These are phyloP conservation scores for Zopfochytrium polystomum DNA, from an alignment of 371 early-diverging fungal genomes.

Conservation along the genomic window DNA sequence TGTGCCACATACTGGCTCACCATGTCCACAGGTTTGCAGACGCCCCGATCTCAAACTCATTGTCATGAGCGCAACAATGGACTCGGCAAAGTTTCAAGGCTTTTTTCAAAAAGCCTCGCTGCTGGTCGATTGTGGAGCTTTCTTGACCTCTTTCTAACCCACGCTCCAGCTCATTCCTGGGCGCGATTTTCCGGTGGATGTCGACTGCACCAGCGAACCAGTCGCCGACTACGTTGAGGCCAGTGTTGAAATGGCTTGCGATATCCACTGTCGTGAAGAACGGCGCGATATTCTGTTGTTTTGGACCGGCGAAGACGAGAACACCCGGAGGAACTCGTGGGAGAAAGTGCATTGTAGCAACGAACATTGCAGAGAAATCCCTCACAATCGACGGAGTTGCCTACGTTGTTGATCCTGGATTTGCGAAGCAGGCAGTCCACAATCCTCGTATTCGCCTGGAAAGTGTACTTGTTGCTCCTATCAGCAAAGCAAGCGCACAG, in stretches of 20 bases:
- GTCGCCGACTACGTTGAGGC: conserved; percentile 87
- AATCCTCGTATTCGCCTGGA: conserved; percentile 65
- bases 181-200: conserved; percentile 87
- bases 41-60: conserved; percentile 75
- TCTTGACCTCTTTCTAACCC: background rate
- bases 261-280: conserved; percentile 79
- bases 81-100: conserved; percentile 83
- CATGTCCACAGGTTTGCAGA: conserved; percentile 53
- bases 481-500: conserved; percentile 60
- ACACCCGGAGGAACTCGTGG: conserved; percentile 76
- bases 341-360: conserved; percentile 91
- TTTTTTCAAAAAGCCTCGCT: conserved; percentile 77
- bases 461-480: conserved; percentile 73
- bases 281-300: conserved; percentile 87
- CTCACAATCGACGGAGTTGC: conserved; percentile 97
- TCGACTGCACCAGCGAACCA: conserved; percentile 84
- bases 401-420: conserved; percentile 97
- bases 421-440: conserved; percentile 91
- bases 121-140: conserved; percentile 29
- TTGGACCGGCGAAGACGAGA: conserved; percentile 90
- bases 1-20: too few species aligned
- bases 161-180: conserved; percentile 64
- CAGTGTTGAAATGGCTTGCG: conserved; percentile 76
- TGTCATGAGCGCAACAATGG: conserved; percentile 92
- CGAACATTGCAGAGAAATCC: conserved; percentile 99